Evolutionary conservation across 148 eudicot genomes (phyloP), one percentile per base, ranked within the genome.

Genomic region (Vaccinium darrowii): DNA sequence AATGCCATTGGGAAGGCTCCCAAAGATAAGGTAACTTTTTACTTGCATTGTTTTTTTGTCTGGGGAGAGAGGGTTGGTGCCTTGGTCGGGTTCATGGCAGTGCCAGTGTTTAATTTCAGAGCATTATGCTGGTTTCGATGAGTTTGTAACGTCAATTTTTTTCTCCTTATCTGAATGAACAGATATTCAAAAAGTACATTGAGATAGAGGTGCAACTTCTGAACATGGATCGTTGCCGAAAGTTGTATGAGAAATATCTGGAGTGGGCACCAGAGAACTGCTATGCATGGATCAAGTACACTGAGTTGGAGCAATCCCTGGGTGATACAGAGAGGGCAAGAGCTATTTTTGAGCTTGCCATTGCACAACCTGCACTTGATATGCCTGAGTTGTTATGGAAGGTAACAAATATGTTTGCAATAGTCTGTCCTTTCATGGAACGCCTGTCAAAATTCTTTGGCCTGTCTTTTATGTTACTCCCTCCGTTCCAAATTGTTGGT

Each of bases 381-480:
- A 96, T 94, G 98, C 98, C 99, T 16, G 98, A 96, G 85, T 79
- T 95, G 58, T 86, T 95, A 65, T 96, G 99, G 99, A 96, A 94
- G 98, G 98, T 96, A 89, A 62, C 7, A 12, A 75, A n/a, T 62
- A 53, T 36, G 14, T 49, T 54, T 30, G 27, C 63, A 78, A 27
- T 13, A 54, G 65, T 79, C 52, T 1, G 18, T 50, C 9, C 65
- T 79, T 2, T 78, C 60, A 21, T 47, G 56, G 14, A 76, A 50
- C 13, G 16, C 16, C 10, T 33, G 25, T 72, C 33, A 30, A 23
- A 23, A 25, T n/a, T 78, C 1, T 25, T 15, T 76, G 81, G 62
- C 9, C 43, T 25, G 21, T 52, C 62, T 78, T 6, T 21, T 53
- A 47, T 5, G 39, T 53, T 11, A 11, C 43, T 21, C 39, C 39